Conservation (phyloP, 2,329 filamentous ascomycete genomes). For the Fusarium clavum region DNA sequence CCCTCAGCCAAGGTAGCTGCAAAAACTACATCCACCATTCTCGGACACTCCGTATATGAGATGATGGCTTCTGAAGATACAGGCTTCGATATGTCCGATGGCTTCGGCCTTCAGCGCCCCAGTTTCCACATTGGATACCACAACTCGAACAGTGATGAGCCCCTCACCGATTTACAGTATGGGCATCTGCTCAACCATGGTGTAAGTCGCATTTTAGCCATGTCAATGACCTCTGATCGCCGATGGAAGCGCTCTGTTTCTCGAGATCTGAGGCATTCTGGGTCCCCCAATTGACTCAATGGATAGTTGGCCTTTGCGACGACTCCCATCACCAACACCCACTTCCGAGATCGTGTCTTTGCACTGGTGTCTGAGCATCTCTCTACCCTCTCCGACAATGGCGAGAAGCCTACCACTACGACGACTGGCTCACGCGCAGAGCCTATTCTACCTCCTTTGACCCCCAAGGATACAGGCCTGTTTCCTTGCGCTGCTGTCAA, state of each 20-base stretch:
- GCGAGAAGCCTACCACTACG: slow-evolving; percentile 54
- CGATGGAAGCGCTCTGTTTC: neutral
- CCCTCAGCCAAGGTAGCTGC: neutral
- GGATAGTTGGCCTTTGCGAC: slow-evolving; percentile 81
- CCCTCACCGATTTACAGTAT: slow-evolving; percentile 73
- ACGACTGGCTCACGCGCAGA: slow-evolving; percentile 62
- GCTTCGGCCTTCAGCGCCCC: slow-evolving; percentile 51
- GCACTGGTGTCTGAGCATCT: slow-evolving; percentile 69
- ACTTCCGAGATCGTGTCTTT: slow-evolving; percentile 77
- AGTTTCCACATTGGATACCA: slow-evolving; percentile 79
- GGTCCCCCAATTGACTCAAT: slow-evolving; percentile 35
- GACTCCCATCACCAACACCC: slow-evolving; percentile 78
- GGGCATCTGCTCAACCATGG: slow-evolving; percentile 75
- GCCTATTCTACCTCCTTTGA: slow-evolving; percentile 75
- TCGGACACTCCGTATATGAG: neutral
- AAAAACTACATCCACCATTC: slow-evolving; percentile 11
- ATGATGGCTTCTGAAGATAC: slow-evolving; percentile 42
- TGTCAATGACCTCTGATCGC: neutral
- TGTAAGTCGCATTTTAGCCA: slow-evolving; percentile 60
- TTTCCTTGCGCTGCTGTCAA: slow-evolving; percentile 75
- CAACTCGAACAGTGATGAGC: slow-evolving; percentile 70
- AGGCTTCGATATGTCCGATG: slow-evolving; percentile 44
- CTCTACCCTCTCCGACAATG: slow-evolving; percentile 56
- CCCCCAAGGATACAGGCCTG: slow-evolving; percentile 81
- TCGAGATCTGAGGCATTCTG: neutral